A percentile compares a stretch with the other conserved stretches of the same genome.
phyloP scores from a whole-genome alignment of 805 yeast genomes.

The Clavispora santaluciae region DNA sequence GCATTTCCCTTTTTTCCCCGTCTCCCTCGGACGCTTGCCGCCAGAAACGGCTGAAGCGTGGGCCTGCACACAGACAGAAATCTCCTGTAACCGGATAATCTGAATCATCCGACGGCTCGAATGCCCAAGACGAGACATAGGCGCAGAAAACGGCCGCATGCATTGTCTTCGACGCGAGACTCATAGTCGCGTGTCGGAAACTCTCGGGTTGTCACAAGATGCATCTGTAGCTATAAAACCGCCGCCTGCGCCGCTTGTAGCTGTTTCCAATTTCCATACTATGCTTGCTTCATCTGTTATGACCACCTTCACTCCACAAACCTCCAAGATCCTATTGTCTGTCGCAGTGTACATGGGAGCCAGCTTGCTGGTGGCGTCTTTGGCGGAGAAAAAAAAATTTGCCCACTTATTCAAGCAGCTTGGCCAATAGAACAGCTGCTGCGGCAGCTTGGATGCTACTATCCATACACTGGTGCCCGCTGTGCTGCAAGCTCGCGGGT shows the following conservation, averaged over 20 bases:
- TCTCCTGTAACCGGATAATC: background rate
- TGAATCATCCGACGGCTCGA: background rate
- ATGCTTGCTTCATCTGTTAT: slow-evolving; percentile 1
- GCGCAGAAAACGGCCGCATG: background rate
- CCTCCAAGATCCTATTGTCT: slow-evolving; percentile 17
- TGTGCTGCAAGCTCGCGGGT: too few species aligned
- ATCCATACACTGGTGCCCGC: too few species aligned
- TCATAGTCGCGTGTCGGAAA: slow-evolving; percentile 1
- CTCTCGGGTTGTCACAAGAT: background rate
- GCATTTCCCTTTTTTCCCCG: background rate
- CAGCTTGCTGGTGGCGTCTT: slow-evolving; percentile 23
- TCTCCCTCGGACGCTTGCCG: background rate
- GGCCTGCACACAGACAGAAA: background rate
- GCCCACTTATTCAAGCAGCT: slow-evolving; percentile 28
- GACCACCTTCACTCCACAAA: slow-evolving; percentile 9
- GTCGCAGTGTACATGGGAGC: slow-evolving; percentile 22
- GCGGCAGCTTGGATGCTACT: background rate
- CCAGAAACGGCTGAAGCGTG: background rate
- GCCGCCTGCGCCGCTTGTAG: background rate
- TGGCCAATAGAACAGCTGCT: slow-evolving; percentile 15
- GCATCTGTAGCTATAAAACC: background rate
- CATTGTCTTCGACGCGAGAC: background rate
- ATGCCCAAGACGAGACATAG: background rate
- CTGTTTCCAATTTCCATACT: background rate
- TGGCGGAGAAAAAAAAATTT: slow-evolving; percentile 27